Evolutionary conservation across 2,329 filamentous ascomycete species (phyloP).

Genomic region (Diaporthe eres): DNA sequence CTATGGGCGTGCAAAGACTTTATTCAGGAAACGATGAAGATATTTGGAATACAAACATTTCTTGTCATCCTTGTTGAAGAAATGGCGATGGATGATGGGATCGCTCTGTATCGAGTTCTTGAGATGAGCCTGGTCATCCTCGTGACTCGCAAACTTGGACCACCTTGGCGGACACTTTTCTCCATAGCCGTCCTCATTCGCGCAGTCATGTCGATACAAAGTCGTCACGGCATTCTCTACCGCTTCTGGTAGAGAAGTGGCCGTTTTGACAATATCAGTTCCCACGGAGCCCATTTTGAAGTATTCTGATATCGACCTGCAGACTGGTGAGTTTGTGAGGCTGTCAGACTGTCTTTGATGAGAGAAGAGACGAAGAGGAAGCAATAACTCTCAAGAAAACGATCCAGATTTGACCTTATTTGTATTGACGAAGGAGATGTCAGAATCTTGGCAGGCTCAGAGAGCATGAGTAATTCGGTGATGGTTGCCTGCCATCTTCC

Average conservation of each 20-base stretch:
- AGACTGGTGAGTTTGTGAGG: neutral
- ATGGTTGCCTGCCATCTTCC: constrained; percentile 11
- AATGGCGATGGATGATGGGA: constrained; percentile 53
- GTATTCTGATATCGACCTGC: neutral
- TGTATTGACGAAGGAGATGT: neutral
- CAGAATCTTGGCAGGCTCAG: neutral
- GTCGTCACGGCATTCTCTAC: constrained; percentile 33
- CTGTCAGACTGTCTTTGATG: neutral
- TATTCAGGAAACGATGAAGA: neutral
- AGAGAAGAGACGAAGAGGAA: neutral
- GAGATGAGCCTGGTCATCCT: constrained; percentile 49
- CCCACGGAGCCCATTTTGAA: constrained; percentile 23
- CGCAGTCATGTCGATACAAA: constrained; percentile 47
- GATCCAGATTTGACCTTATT: neutral
- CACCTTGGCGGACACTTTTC: constrained; percentile 47
- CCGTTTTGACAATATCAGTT: neutral
- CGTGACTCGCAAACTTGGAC: constrained; percentile 48
- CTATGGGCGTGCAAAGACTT: neutral
- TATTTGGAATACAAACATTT: constrained; percentile 41
- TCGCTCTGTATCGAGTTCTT: constrained; percentile 42
- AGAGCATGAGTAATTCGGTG: constrained; percentile 6
- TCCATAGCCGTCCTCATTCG: constrained; percentile 24
- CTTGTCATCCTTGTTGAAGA: constrained; percentile 43
- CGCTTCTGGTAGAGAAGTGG: neutral
- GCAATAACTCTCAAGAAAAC: neutral